Evolutionary conservation across 371 early-diverging fungal species (phyloP).

Genomic region (Circinella umbellata): DNA sequence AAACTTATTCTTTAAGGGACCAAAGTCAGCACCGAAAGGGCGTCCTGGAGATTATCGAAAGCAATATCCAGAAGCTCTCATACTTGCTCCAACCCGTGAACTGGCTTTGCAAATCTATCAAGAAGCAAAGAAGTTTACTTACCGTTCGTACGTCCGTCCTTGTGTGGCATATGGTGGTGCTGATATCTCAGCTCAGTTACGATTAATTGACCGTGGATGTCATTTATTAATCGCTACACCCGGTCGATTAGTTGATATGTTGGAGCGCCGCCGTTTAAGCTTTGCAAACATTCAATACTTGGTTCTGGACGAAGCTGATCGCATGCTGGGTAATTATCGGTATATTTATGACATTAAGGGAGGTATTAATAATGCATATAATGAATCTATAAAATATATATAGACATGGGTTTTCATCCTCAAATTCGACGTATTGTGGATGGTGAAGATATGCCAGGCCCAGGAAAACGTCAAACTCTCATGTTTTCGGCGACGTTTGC

Average conservation of each 20-base stretch:
- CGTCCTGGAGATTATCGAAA: conserved; percentile 48
- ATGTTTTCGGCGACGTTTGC: conserved; percentile 99
- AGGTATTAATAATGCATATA: no score
- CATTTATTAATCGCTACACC: conserved; percentile 98
- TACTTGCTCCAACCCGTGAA: conserved; percentile 55
- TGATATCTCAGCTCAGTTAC: conserved; percentile 89
- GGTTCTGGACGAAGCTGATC: conserved; percentile 99
- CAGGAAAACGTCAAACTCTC: conserved; percentile 88
- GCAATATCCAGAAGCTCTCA: conserved; percentile 49
- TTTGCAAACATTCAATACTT: conserved; percentile 83
- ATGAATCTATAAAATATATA: no score
- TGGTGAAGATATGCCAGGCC: conserved; percentile 92
- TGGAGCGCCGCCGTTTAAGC: conserved; percentile 90
- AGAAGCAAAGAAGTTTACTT: conserved; percentile 84
- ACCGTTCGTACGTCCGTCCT: conserved; percentile 90
- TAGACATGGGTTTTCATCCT: conserved; percentile 99
- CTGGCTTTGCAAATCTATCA: conserved; percentile 44
- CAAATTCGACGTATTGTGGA: conserved; percentile 98
- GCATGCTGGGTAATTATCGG: conserved; percentile 71
- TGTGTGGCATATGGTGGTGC: conserved; percentile 99
- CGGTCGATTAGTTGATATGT: conserved; percentile 95
- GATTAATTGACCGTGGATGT: conserved; percentile 89
- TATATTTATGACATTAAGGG: no score
- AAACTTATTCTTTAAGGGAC: conserved; percentile 73
- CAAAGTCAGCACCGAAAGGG: conserved; percentile 33